A percentile compares a stretch with the other conserved stretches of the same genome.
phyloP scores from a whole-genome alignment of 2,329 filamentous ascomycete genomes.

The Fusarium sulawesiense region DNA sequence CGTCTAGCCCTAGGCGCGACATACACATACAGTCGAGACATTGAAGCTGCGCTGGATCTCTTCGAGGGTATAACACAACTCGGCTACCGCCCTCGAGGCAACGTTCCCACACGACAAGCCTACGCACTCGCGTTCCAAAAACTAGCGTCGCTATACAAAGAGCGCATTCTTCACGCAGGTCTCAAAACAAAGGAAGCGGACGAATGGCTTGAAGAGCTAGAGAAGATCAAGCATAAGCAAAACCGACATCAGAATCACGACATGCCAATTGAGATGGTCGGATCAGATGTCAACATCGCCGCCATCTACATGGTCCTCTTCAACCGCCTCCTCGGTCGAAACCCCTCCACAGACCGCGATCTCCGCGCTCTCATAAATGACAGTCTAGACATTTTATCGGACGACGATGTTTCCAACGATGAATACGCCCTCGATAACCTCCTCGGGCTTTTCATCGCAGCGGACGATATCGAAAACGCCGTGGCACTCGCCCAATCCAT shows the following conservation, averaged over 20 bases:
- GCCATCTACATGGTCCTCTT: constrained; percentile 55
- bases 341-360: constrained; percentile 44
- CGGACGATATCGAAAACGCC: constrained; percentile 53
- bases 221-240: constrained; percentile 53
- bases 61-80: constrained; percentile 53
- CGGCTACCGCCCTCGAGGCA: constrained; percentile 55
- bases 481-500: constrained; percentile 54
- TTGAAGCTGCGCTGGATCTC: constrained; percentile 50
- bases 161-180: constrained; percentile 48
- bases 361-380: constrained; percentile 52
- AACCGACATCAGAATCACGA: constrained; percentile 53
- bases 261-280: constrained; percentile 55
- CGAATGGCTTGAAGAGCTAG: constrained; percentile 51
- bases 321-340: constrained; percentile 49
- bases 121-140: constrained; percentile 56
- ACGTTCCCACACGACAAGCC: constrained; percentile 53
- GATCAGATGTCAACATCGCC: constrained; percentile 56
- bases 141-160: constrained; percentile 54
- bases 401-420: constrained; percentile 57
- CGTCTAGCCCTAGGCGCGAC: constrained; percentile 53
- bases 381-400: constrained; percentile 53
- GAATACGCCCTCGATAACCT: constrained; percentile 57
- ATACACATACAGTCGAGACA: constrained; percentile 51
- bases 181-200: constrained; percentile 44
- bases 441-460: constrained; percentile 53